Percentiles rank a stretch among this genome's conserved stretches.
These are phyloP conservation scores for Aspergillus luchuensis DNA, from an alignment of 2,329 filamentous ascomycete species.

Conservation along the genomic window DNA sequence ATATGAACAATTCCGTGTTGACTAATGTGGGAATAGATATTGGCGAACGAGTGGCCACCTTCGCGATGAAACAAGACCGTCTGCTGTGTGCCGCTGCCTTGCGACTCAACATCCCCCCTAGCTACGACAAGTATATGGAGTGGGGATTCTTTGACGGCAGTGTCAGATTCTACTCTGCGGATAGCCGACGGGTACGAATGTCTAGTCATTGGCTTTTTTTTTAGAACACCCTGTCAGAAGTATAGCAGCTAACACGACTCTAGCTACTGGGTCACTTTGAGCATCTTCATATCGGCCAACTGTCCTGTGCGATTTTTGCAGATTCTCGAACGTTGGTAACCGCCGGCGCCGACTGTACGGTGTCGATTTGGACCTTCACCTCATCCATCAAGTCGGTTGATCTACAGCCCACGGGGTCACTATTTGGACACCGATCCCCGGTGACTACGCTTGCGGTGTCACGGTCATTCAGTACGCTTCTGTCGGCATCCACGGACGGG, in stretches of 20 bases:
- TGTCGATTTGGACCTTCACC: slow-evolving; percentile 79
- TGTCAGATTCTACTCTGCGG: slow-evolving; percentile 84
- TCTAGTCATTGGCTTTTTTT: neutral
- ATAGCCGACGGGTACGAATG: slow-evolving; percentile 68
- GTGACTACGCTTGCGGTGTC: slow-evolving; percentile 82
- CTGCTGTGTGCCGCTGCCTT: slow-evolving; percentile 82
- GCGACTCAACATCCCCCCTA: slow-evolving; percentile 80
- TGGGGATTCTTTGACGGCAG: slow-evolving; percentile 96
- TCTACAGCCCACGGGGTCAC: slow-evolving; percentile 72
- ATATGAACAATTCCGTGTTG: neutral
- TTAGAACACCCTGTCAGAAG: neutral
- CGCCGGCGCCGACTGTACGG: slow-evolving; percentile 86
- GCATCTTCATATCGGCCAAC: slow-evolving; percentile 87
- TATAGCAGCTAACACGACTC: slow-evolving; percentile 2
- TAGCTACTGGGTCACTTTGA: slow-evolving; percentile 81
- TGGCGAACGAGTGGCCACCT: slow-evolving; percentile 75
- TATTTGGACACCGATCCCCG: slow-evolving; percentile 87
- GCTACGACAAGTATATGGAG: slow-evolving; percentile 87
- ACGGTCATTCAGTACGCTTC: slow-evolving; percentile 81
- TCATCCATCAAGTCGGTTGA: slow-evolving; percentile 71
- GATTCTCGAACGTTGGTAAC: slow-evolving; percentile 91
- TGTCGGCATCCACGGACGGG: slow-evolving; percentile 80
- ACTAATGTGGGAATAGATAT: slow-evolving; percentile 50
- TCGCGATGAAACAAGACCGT: slow-evolving; percentile 78
- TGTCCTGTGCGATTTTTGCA: slow-evolving; percentile 80